Base-by-base conservation (phyloP, 352 stramenopile species). In the Ophiocytium majus region DNA sequence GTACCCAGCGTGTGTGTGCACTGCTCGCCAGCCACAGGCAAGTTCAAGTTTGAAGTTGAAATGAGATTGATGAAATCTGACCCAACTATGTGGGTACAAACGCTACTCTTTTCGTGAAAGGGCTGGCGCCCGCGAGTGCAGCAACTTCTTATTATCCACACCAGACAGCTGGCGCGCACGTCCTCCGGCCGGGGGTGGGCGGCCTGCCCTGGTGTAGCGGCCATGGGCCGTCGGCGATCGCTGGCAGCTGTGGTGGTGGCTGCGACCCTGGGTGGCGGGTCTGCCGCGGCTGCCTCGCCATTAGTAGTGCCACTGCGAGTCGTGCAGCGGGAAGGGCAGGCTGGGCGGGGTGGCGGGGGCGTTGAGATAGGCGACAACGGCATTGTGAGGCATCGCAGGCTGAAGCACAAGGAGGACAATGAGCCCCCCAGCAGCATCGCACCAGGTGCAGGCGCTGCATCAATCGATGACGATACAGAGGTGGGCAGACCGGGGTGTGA, bases 101-200 rank as follows among this genome's bases (percentile, higher is more conserved):
- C n/a, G n/a, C n/a, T n/a, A n/a, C n/a, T n/a, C n/a, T n/a, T n/a
- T n/a, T n/a, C n/a, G n/a, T n/a, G n/a, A n/a, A n/a, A n/a, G n/a
- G 74, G 82, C 82, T 1, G 37, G 57, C 66, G 35, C 17, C 66
- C 5, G 76, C 37, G 83, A 86, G 64, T 74, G 83, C 23, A 86
- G 83, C 34, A 86, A 74, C n/a, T n/a, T n/a, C n/a, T n/a, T n/a
- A n/a, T n/a, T n/a, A n/a, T n/a, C n/a, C n/a, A n/a, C 33, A 86
- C 83, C 31, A 86, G 83, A 76, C 83, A 83, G 19, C 79, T 86
- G 37, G 75, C 83, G n/a, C 63, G 83, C 33, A 63, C 83, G 50
- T 86, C 83, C 71, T 63, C 76, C 0, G 83, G 83, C 10, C 76
- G 50, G 83, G 83, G 0, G 37, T 86, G 76, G 83, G 83, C 28